Conservation (phyloP, 2,329 filamentous ascomycete species). For the Cordyceps javanica region DNA sequence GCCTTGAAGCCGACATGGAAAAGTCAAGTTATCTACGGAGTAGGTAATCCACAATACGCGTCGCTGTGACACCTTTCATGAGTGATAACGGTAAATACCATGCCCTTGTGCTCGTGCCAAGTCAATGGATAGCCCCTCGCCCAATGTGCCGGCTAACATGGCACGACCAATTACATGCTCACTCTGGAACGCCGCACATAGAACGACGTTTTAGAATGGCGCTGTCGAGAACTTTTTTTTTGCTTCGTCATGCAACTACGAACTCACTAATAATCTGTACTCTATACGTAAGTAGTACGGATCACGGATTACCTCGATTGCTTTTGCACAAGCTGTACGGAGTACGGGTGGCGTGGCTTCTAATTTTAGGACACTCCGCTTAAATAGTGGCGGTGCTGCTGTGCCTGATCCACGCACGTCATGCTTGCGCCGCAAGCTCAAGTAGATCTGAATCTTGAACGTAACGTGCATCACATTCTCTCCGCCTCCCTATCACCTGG, state of each 20-base stretch:
- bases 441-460: not conserved
- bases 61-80: not conserved
- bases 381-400: conserved; percentile 9
- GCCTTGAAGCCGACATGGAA: not conserved
- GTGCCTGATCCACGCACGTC: conserved; percentile 1
- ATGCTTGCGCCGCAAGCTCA: not conserved
- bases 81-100: not conserved
- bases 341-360: conserved; percentile 2
- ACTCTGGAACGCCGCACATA: not conserved
- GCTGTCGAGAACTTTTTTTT: too few species aligned
- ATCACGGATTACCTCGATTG: not conserved
- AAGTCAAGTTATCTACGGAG: not conserved
- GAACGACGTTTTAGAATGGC: not conserved
- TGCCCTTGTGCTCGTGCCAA: not conserved
- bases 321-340: not conserved
- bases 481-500: not conserved
- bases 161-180: not conserved
- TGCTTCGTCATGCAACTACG: too few species aligned
- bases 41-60: not conserved
- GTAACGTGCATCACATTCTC: not conserved
- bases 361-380: conserved; percentile 7
- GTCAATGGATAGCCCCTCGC: not conserved
- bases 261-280: too few species aligned
- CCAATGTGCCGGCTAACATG: not conserved
- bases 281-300: too few species aligned